These are phyloP conservation scores for Bipolaris sorokiniana DNA, from an alignment of 2,329 filamentous ascomycete genomes.

Conservation along the genomic window DNA sequence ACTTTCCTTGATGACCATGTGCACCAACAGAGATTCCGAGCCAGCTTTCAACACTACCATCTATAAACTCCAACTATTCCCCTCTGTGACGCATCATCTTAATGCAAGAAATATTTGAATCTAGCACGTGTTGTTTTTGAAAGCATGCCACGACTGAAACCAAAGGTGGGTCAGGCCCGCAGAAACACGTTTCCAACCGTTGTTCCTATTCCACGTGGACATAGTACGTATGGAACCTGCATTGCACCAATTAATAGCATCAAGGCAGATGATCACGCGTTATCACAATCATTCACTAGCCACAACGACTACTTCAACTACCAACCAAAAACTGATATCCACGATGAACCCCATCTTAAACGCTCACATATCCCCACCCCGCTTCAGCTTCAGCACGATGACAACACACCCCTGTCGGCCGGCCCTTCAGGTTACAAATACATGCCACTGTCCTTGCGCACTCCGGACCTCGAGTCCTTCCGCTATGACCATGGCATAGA, in stretches of 20 bases:
- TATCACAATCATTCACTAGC: not conserved
- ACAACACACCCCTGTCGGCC: not conserved
- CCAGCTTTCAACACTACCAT: too few species aligned
- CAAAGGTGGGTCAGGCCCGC: not conserved
- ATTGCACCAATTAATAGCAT: not conserved
- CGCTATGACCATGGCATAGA: conserved; percentile 8
- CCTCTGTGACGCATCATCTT: too few species aligned
- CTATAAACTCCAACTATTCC: too few species aligned
- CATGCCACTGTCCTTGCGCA: not conserved
- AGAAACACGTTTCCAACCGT: not conserved
- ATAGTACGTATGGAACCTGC: not conserved
- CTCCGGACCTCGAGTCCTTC: conserved; percentile 5
- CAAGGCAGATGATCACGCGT: not conserved
- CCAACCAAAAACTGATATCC: not conserved
- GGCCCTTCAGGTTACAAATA: conserved; percentile 13
- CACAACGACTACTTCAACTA: conserved; percentile 2
- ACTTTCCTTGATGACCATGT: not conserved
- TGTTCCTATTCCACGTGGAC: not conserved
- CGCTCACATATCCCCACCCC: not conserved
- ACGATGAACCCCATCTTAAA: not conserved
- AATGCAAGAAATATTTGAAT: too few species aligned
- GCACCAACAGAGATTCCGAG: not conserved
- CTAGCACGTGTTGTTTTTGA: not conserved
- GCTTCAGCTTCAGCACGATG: not conserved
- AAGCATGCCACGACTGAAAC: not conserved